A percentile compares a stretch with the other conserved stretches of the same genome.
phyloP scores from a whole-genome alignment of 148 eudicot genomes.

The Bassia scoparia region DNA sequence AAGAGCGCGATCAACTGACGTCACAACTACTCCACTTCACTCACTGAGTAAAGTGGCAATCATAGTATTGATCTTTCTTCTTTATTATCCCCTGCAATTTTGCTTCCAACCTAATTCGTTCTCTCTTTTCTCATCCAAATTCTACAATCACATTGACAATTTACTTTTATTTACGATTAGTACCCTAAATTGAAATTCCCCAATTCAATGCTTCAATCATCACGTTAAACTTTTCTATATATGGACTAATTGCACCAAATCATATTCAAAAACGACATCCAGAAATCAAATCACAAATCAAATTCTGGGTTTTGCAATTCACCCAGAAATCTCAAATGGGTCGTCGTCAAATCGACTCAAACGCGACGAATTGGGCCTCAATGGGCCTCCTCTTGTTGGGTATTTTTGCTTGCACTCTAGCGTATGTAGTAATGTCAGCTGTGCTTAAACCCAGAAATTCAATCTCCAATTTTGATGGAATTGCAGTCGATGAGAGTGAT shows the following conservation, averaged over 20 bases:
- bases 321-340: slow-evolving; percentile 56
- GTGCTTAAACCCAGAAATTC: slow-evolving; percentile 36
- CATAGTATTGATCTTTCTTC: slow-evolving; percentile 3
- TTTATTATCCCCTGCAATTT: too few species aligned
- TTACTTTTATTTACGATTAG: too few species aligned
- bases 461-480: background rate
- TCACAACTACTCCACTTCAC: too few species aligned
- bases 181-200: too few species aligned
- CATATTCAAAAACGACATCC: too few species aligned
- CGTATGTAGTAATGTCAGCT: slow-evolving; percentile 48
- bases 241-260: background rate
- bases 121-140: background rate
- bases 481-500: slow-evolving; percentile 8
- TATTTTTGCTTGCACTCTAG: slow-evolving; percentile 46
- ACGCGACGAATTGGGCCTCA: slow-evolving; percentile 46
- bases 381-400: slow-evolving; percentile 50
- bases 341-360: slow-evolving; percentile 58
- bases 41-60: too few species aligned
- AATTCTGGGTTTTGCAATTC: slow-evolving; percentile 29
- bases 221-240: background rate
- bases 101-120: background rate
- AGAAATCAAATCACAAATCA: background rate
- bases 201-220: background rate
- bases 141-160: too few species aligned
- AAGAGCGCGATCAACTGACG: too few species aligned